Evolutionary conservation across 116 monocot species (phyloP), one percentile per base, ranked within the genome.

Genomic region (Trichopus zeylanicus): DNA sequence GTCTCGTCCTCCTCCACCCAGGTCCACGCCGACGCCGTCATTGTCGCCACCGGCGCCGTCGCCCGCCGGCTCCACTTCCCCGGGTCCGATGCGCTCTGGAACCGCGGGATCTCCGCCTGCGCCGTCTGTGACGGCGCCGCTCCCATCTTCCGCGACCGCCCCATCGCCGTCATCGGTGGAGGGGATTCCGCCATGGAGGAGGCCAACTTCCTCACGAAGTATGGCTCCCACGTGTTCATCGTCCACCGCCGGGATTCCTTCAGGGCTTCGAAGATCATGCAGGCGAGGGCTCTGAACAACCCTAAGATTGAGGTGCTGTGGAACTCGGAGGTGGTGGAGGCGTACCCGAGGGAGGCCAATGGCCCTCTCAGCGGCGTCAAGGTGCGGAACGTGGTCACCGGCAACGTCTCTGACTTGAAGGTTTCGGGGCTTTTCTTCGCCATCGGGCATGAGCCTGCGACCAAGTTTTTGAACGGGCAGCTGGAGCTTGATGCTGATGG

Each of bases 141-240:
- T 0, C 89, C 94, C 3, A 86, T 89, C 51, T 94, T 89, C 66
- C 72, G 89, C 30, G 73, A 86, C 51, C 63, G 63, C 38, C 86
- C 85, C 8, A 86, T 94, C 26, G 89, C 71, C 0, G 83, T 94
- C 7, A 52, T 94, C 29, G 94, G 89, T 5, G 89, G 94, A 31
- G 94, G 94, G 13, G 94, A 94, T 32, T 94, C 89, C 18, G 89
- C 94, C 57, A 94, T 94, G 89, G 94, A 94, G 63, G 94, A 94
- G 71, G 82, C 89, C 23, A 89, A 86, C 60, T 94, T 94, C 68
- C 69, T 94, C 20, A 85, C 93, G 29, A 93, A 93, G 66, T 93
- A 89, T 59, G 93, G 85, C 1, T 88, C 89, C 1, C 82, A 61
- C 73, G 94, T 94, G 32, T 89, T 78, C 64, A 83, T 94, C 48